These are phyloP conservation scores for Populus simonii DNA, from an alignment of 345 rosid genomes.

Conservation along the genomic window DNA sequence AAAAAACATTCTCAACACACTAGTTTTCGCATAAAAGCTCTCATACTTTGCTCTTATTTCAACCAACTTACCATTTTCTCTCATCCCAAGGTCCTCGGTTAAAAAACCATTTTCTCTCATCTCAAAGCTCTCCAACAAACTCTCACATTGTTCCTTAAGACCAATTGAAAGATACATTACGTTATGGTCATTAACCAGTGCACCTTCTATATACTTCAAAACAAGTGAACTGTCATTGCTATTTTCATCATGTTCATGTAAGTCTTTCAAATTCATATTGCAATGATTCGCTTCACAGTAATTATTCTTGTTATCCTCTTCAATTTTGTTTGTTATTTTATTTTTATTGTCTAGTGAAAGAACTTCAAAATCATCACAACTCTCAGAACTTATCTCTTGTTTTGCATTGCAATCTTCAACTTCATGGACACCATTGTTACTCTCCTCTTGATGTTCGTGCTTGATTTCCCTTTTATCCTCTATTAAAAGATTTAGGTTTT, in stretches of 20 bases:
- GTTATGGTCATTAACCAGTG: too few relatives aligned
- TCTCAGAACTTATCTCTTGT: background rate
- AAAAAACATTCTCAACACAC: too few relatives aligned
- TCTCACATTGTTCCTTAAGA: too few relatives aligned
- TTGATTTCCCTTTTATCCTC: too few relatives aligned
- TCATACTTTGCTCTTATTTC: too few relatives aligned
- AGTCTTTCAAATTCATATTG: background rate
- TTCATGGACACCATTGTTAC: background rate
- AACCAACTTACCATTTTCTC: too few relatives aligned
- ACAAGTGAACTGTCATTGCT: slow-evolving; percentile 4
- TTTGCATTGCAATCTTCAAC: background rate
- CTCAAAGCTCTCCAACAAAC: too few relatives aligned
- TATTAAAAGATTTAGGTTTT: slow-evolving; percentile 20
- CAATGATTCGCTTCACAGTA: background rate
- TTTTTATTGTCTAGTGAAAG: background rate
- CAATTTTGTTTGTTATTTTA: background rate
- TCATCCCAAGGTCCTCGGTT: too few relatives aligned
- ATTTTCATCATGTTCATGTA: slow-evolving; percentile 20
- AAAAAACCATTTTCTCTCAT: too few relatives aligned
- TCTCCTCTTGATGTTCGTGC: slow-evolving; percentile 14
- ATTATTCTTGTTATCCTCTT: background rate
- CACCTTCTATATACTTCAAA: too few relatives aligned
- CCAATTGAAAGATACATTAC: too few relatives aligned
- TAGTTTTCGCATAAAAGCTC: too few relatives aligned
- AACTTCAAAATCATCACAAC: background rate